Evolutionary conservation across 2,329 filamentous ascomycete species (phyloP).

Genomic region (Westerdykella sp.): DNA sequence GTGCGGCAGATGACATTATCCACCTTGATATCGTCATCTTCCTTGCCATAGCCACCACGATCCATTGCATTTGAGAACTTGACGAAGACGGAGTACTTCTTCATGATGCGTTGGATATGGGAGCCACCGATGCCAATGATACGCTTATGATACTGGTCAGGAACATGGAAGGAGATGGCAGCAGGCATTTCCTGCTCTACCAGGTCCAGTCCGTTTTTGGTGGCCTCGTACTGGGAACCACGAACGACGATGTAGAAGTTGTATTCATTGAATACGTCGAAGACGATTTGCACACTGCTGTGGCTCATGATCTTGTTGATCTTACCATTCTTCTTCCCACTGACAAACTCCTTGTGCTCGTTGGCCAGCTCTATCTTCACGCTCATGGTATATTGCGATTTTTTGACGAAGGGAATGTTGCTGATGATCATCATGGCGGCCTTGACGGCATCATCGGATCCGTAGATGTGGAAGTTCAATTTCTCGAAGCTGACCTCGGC

Average conservation of each 20-base stretch:
- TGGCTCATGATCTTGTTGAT: slow-evolving; percentile 99
- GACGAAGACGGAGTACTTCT: slow-evolving; percentile 99
- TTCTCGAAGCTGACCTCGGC: slow-evolving; percentile 94
- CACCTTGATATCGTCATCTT: slow-evolving; percentile 96
- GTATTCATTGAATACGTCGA: slow-evolving; percentile 98
- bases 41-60: slow-evolving; percentile 82
- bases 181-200: slow-evolving; percentile 99
- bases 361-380: slow-evolving; percentile 99
- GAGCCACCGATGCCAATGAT: slow-evolving; percentile 98
- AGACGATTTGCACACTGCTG: slow-evolving; percentile 98
- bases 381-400: slow-evolving; percentile 83
- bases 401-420: slow-evolving; percentile 80
- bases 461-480: slow-evolving; percentile 86
- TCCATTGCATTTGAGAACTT: slow-evolving; percentile 99
- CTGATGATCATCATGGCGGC: slow-evolving; percentile 91
- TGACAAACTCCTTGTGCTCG: slow-evolving; percentile 99
- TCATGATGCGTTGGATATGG: slow-evolving; percentile 99
- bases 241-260: slow-evolving; percentile 99
- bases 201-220: slow-evolving; percentile 83
- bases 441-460: slow-evolving; percentile 94
- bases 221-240: slow-evolving; percentile 83
- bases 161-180: slow-evolving; percentile 97
- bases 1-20: slow-evolving; percentile 99
- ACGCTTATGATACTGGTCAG: slow-evolving; percentile 97
- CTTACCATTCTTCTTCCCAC: slow-evolving; percentile 99